A percentile compares a stretch with the other conserved stretches of the same genome.
Evolutionary conservation across 2,329 filamentous ascomycete species (phyloP).

Genomic region (Simplicillium aogashimaense): DNA sequence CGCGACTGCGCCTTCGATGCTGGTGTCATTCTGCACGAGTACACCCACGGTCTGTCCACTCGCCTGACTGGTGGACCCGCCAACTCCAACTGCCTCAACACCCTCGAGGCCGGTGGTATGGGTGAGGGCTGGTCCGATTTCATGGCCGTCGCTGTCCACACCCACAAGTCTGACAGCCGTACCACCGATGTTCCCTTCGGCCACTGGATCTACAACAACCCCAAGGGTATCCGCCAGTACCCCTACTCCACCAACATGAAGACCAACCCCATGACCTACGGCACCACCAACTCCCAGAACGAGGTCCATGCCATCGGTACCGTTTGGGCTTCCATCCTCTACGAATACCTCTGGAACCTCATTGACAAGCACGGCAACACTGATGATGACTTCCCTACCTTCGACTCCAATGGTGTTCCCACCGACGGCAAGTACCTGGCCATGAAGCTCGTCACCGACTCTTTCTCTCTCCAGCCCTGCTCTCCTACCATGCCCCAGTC

Average conservation of each 20-base stretch:
- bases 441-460: constrained; percentile 42
- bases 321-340: constrained; percentile 41
- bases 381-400: constrained; percentile 26
- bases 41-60: constrained; percentile 44
- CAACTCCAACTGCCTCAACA: constrained; percentile 37
- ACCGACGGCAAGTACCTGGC: constrained; percentile 40
- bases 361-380: constrained; percentile 46
- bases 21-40: constrained; percentile 51
- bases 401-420: constrained; percentile 32
- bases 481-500: constrained; percentile 42
- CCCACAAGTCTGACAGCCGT: constrained; percentile 35
- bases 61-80: constrained; percentile 48
- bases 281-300: constrained; percentile 22
- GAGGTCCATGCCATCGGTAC: constrained; percentile 39
- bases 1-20: constrained; percentile 49
- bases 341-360: constrained; percentile 48
- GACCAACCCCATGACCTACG: constrained; percentile 42
- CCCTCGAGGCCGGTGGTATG: constrained; percentile 43
- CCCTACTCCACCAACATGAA: constrained; percentile 39
- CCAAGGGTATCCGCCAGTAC: constrained; percentile 35
- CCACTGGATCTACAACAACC: constrained; percentile 34
- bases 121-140: constrained; percentile 50
- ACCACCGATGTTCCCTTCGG: constrained; percentile 36
- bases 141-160: constrained; percentile 38
- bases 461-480: constrained; percentile 45